These are phyloP conservation scores for Hirsutella rhossiliensis DNA, from an alignment of 2,329 filamentous ascomycete genomes.

Conservation along the genomic window DNA sequence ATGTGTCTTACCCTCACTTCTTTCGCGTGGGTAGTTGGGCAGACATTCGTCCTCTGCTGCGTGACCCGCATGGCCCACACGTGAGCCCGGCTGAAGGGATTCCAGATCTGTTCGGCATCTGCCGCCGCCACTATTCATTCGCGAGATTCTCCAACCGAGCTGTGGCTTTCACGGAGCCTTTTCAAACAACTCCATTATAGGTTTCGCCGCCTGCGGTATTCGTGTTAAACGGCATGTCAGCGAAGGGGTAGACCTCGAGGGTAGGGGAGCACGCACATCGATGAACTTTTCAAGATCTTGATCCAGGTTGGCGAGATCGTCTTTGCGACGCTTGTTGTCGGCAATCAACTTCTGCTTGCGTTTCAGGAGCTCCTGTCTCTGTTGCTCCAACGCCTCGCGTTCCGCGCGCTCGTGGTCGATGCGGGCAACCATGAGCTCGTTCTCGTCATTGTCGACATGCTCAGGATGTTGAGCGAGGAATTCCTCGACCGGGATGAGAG, in stretches of 20 bases:
- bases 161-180: slow-evolving; percentile 41
- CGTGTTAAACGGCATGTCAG: background rate
- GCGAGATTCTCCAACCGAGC: too few species aligned
- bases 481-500: slow-evolving; percentile 71
- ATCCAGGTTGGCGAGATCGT: slow-evolving; percentile 83
- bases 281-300: slow-evolving; percentile 90
- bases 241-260: background rate
- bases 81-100: too few species aligned
- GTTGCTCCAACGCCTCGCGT: slow-evolving; percentile 73
- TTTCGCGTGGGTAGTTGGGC: too few species aligned
- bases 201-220: slow-evolving; percentile 59
- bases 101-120: too few species aligned
- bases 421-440: slow-evolving; percentile 75
- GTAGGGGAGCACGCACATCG: slow-evolving; percentile 43
- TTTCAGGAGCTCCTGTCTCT: slow-evolving; percentile 63
- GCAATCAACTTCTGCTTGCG: slow-evolving; percentile 50
- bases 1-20: too few species aligned
- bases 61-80: too few species aligned
- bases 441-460: slow-evolving; percentile 57
- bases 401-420: slow-evolving; percentile 86
- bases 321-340: slow-evolving; percentile 83
- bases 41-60: too few species aligned
- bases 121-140: too few species aligned
- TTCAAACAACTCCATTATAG: slow-evolving; percentile 76
- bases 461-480: slow-evolving; percentile 71